Percentiles rank a stretch among this genome's conserved stretches.
Evolutionary conservation across 202 grass and related monocot genomes (phyloP).

Genomic region (Panicum hallii): DNA sequence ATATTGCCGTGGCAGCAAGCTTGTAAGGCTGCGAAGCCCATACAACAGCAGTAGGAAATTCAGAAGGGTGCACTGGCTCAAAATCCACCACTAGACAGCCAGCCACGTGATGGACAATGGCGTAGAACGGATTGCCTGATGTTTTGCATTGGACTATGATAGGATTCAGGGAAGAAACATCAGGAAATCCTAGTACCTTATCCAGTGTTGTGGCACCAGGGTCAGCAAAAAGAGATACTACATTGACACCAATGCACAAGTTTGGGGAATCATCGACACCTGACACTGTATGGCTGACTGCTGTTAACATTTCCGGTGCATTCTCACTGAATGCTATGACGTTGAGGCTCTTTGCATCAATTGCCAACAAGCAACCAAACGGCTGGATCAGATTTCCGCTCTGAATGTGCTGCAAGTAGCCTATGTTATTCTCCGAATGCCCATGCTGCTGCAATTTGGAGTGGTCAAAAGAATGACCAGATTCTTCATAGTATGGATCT

Average conservation of each 20-base stretch:
- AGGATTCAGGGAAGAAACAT: constrained; percentile 88
- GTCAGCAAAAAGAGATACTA: constrained; percentile 74
- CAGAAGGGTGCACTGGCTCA: constrained; percentile 82
- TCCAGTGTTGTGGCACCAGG: constrained; percentile 70
- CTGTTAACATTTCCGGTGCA: constrained; percentile 86
- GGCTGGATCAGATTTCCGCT: constrained; percentile 74
- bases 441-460: constrained; percentile 54
- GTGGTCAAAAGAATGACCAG: constrained; percentile 73
- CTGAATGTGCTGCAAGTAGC: constrained; percentile 90
- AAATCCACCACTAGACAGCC: constrained; percentile 79
- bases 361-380: constrained; percentile 80
- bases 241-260: constrained; percentile 68
- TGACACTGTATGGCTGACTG: constrained; percentile 66
- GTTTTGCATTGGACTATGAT: constrained; percentile 82
- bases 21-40: constrained; percentile 94
- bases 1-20: constrained; percentile 90
- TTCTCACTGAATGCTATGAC: constrained; percentile 80
- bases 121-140: constrained; percentile 89
- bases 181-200: constrained; percentile 70
- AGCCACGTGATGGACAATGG: constrained; percentile 72
- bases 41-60: constrained; percentile 79
- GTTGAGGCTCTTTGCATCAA: constrained; percentile 39
- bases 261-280: constrained; percentile 61
- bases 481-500: constrained; percentile 77
- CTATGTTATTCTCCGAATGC: constrained; percentile 62